Percentiles rank a stretch among this genome's conserved stretches.
Evolutionary conservation across 768 basidiomycete species (phyloP).

Genomic region (Termitomyces sp.): DNA sequence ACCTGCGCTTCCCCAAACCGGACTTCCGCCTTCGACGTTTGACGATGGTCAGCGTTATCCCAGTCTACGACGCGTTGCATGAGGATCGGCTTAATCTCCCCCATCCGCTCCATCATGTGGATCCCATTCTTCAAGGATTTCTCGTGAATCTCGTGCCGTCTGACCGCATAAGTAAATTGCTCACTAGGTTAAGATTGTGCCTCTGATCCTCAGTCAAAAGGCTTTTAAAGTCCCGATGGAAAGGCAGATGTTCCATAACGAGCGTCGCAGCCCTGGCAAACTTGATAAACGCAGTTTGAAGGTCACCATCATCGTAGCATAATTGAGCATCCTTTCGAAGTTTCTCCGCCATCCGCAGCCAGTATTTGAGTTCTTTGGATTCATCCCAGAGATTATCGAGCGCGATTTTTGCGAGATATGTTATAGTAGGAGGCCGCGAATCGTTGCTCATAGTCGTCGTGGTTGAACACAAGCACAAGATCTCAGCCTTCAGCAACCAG

Average conservation of each 20-base stretch:
- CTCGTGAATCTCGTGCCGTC: neutral
- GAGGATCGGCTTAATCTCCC: conserved; percentile 57
- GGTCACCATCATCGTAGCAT: conserved; percentile 42
- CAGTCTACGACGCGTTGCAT: conserved; percentile 62
- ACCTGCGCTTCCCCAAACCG: neutral
- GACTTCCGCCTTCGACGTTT: neutral
- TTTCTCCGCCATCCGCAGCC: conserved; percentile 59
- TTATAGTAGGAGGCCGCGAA: conserved; percentile 49
- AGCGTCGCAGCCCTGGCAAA: conserved; percentile 71
- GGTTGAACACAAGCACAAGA: neutral
- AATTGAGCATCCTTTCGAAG: conserved; percentile 51
- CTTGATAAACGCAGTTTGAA: conserved; percentile 68
- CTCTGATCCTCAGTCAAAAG: conserved; percentile 54
- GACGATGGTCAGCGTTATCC: conserved; percentile 15
- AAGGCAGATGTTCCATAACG: conserved; percentile 73
- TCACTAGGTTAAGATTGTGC: conserved; percentile 62
- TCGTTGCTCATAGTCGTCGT: neutral
- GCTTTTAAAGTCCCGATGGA: conserved; percentile 58
- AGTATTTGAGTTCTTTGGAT: conserved; percentile 55
- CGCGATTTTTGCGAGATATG: conserved; percentile 60
- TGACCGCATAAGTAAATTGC: conserved; percentile 23
- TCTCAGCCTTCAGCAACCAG: neutral
- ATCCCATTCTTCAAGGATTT: conserved; percentile 27
- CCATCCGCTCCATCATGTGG: conserved; percentile 62
- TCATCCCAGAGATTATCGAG: conserved; percentile 53